phyloP scores from a whole-genome alignment of 1,284 basidiomycete genomes.

The Ustilago sp. region DNA sequence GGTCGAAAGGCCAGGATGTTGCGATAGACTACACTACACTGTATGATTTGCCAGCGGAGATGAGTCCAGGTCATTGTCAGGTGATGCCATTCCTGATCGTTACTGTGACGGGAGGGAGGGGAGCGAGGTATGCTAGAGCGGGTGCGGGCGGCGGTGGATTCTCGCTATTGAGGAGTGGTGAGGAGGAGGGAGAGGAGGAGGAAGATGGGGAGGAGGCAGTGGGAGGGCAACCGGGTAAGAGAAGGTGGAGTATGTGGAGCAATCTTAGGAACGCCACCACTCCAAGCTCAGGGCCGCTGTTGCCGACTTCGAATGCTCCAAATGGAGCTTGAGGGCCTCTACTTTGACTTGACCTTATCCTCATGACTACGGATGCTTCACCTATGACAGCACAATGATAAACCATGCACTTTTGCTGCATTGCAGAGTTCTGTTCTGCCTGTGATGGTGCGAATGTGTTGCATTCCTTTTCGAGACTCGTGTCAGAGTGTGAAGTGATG shows the following conservation, averaged over 20 bases:
- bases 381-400: background rate
- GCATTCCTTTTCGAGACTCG: background rate
- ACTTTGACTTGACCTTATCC: background rate
- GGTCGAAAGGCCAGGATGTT: constrained; percentile 84
- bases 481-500: background rate
- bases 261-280: constrained; percentile 8
- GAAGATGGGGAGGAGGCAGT: background rate
- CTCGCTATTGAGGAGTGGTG: constrained; percentile 17
- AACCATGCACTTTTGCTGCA: background rate
- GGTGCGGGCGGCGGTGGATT: constrained; percentile 1
- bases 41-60: constrained; percentile 78
- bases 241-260: constrained; percentile 38
- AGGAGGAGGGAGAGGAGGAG: constrained; percentile 14
- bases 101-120: constrained; percentile 22
- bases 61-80: constrained; percentile 36
- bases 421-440: background rate
- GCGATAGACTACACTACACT: constrained; percentile 89
- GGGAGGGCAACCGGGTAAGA: background rate
- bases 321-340: background rate
- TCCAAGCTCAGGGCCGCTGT: background rate
- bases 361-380: background rate
- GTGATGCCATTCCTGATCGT: constrained; percentile 25
- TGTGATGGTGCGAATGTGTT: background rate
- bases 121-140: constrained; percentile 8
- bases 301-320: constrained; percentile 13